A percentile compares a stretch with the other conserved stretches of the same genome.
phyloP scores from a whole-genome alignment of 208 protist genomes.

The Trypanosoma cruzi region DNA sequence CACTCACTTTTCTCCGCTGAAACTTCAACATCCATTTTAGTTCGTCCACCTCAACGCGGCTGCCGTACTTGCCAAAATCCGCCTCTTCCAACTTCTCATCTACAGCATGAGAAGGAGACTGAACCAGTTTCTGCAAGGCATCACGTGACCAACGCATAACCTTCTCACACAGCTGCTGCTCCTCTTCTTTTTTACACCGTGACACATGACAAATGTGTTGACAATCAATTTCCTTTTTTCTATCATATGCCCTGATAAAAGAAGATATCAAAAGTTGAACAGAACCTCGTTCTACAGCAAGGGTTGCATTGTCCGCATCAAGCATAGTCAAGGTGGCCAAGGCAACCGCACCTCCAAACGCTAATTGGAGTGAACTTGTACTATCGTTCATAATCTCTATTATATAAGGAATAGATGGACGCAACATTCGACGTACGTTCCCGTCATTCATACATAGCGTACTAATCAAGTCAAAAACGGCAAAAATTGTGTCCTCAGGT shows the following conservation, averaged over 20 bases:
- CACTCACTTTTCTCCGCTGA: conserved; percentile 34
- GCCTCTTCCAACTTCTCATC: conserved; percentile 39
- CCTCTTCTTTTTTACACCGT: conserved; percentile 22
- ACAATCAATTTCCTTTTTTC: conserved; percentile 10
- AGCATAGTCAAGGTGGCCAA: conserved; percentile 71
- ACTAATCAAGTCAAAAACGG: conserved; percentile 72
- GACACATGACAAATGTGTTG: background rate
- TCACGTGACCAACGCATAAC: conserved; percentile 64
- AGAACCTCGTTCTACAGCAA: conserved; percentile 60
- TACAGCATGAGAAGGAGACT: conserved; percentile 23
- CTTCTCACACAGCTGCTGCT: conserved; percentile 41
- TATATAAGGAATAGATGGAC: conserved; percentile 74
- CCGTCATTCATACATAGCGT: conserved; percentile 64
- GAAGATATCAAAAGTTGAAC: conserved; percentile 64
- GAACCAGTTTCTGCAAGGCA: conserved; percentile 61
- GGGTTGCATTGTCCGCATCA: conserved; percentile 55
- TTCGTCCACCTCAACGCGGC: conserved; percentile 68
- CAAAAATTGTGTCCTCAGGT: conserved; percentile 54
- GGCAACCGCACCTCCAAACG: conserved; percentile 57
- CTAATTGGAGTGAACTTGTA: conserved; percentile 52
- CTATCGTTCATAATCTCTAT: conserved; percentile 46
- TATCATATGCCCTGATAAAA: conserved; percentile 47
- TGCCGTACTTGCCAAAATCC: conserved; percentile 66
- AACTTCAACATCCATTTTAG: conserved; percentile 71
- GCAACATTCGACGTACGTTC: conserved; percentile 39